Evolutionary conservation across 2,329 filamentous ascomycete species (phyloP), one percentile per base, ranked within the genome.

Genomic region (Didymellaceae sp.): DNA sequence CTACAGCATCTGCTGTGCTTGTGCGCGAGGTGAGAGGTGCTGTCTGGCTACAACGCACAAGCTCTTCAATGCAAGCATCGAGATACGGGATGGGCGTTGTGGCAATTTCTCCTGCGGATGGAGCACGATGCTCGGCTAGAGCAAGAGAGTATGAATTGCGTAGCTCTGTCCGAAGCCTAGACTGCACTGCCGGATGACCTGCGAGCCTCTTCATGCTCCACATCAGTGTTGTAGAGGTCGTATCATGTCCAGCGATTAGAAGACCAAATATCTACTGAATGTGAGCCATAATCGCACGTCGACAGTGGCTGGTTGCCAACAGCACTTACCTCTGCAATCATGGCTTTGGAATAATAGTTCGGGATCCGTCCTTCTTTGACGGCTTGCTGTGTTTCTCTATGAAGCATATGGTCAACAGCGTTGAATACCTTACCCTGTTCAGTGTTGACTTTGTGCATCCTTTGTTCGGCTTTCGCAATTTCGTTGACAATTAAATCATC

Each of bases 171-270:
- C 75, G 73, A 0, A 78, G 62, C 20, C 63, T 70, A n/a, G 40
- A 40, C 42, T 79, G 77, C 1, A 65, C 61, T 13, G 52, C 47
- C 11, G 60, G 72, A 33, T 74, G 55, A 22, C 59, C 60, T n/a
- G 70, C 61, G 5, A 79, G 65, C 45, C 63, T 61, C 41, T 78
- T 79, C 8, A 78, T 32, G 1, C 56, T 68, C 76, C 77, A 78
- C 25, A 56, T 53, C 0, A 78, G 55, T 0, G 75, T 75, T 6
- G 72, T 76, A 9, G 73, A 67, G 0, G 74, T 78, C 0, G 78
- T 79, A 38, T 80, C 77, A 49, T 79, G 74, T n/a, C 77, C 78
- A 38, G 74, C 72, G n/a, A 74, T 51, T 2, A 74, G 52, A 49
- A 72, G 71, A 2, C 66, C 70, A 28, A 68, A 71, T 1, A 73